A percentile compares a stretch with the other conserved stretches of the same genome.
Evolutionary conservation across 2,329 filamentous ascomycete genomes (phyloP).

Genomic region (Ophiostoma pallidulum): DNA sequence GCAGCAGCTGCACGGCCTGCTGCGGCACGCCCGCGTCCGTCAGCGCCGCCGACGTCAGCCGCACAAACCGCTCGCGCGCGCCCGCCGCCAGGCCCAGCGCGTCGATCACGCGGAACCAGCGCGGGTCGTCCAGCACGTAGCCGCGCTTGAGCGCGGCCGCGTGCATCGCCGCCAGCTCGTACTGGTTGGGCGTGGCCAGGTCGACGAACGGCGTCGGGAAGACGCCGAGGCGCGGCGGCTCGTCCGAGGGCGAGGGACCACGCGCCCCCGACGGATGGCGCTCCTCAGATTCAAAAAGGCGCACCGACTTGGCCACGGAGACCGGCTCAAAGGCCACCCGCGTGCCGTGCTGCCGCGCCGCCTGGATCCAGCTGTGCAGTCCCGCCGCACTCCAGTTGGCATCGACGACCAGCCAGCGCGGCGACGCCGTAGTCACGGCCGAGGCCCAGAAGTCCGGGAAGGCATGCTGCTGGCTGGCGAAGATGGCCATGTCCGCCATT

Average conservation of each 20-base stretch:
- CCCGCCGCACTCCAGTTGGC: slow-evolving; percentile 69
- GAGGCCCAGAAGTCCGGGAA: slow-evolving; percentile 51
- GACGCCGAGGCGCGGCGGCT: too few species aligned
- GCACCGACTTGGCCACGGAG: slow-evolving; percentile 65
- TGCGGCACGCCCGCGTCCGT: slow-evolving; percentile 77
- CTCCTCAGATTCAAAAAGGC: slow-evolving; percentile 48
- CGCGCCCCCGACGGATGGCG: too few species aligned
- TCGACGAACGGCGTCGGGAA: slow-evolving; percentile 58
- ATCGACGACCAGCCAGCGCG: slow-evolving; percentile 76
- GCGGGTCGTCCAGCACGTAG: slow-evolving; percentile 51
- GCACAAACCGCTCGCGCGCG: slow-evolving; percentile 61
- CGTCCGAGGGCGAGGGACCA: background rate
- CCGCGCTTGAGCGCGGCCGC: slow-evolving; percentile 54
- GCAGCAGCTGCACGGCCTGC: slow-evolving; percentile 73
- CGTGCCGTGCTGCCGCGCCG: slow-evolving; percentile 45
- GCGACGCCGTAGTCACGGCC: slow-evolving; percentile 45
- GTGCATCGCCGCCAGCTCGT: slow-evolving; percentile 77
- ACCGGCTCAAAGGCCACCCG: slow-evolving; percentile 81
- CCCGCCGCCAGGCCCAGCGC: slow-evolving; percentile 58
- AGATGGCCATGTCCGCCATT: slow-evolving; percentile 91
- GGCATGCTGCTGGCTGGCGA: slow-evolving; percentile 33
- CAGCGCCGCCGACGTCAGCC: slow-evolving; percentile 55
- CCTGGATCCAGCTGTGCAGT: slow-evolving; percentile 58
- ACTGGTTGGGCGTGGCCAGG: slow-evolving; percentile 71
- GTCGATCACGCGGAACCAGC: slow-evolving; percentile 77